Evolutionary conservation across 768 basidiomycete species (phyloP), one percentile per base, ranked within the genome.

Genomic region (Kwoniella sp.): DNA sequence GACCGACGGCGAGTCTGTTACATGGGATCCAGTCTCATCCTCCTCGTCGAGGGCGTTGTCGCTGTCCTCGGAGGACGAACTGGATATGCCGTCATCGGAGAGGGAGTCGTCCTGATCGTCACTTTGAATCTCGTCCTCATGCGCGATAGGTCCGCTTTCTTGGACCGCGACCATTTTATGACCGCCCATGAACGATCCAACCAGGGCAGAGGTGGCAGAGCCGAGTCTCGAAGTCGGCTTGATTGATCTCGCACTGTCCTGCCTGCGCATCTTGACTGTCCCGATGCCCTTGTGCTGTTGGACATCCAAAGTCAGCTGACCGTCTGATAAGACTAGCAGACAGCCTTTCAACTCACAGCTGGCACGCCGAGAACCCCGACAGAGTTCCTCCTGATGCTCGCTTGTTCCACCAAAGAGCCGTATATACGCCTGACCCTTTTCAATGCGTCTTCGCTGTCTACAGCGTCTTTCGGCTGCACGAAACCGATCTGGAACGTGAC

Each of bases 401-500:
- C 39, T 43, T 41, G 61, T 31, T 56, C 64, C 37, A 60, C 47
- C 33, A 60, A 53, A 2, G 56, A 50, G 1, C 46, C 48, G 32
- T 59, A 61, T 2, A 71, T 45, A 48, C 81, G 84, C 40, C 80
- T 75, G 59, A 82, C 73, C n/a, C 76, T 70, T 11, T 74, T 67
- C 3, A 75, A 63, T 0, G 78, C 65, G 26, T 80, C 79, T 26
- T 52, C 60, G 15, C 28, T 25, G 17, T 29, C 20, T 17, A 34
- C n/a, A 29, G 50, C 28, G 19, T 51, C 48, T 32, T 60, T 60
- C 2, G 60, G 50, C 17, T 53, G 40, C 9, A 83, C 71, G 60
- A 84, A 82, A 11, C 85, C 84, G 28, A 85, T 76, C 69, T 85
- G 83, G 62, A 86, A 70, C 39, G 78, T 76, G 7, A 85, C 77